Evolutionary conservation across 2,329 filamentous ascomycete genomes (phyloP).

Genomic region (Teratosphaeria pseudoeucalypti): DNA sequence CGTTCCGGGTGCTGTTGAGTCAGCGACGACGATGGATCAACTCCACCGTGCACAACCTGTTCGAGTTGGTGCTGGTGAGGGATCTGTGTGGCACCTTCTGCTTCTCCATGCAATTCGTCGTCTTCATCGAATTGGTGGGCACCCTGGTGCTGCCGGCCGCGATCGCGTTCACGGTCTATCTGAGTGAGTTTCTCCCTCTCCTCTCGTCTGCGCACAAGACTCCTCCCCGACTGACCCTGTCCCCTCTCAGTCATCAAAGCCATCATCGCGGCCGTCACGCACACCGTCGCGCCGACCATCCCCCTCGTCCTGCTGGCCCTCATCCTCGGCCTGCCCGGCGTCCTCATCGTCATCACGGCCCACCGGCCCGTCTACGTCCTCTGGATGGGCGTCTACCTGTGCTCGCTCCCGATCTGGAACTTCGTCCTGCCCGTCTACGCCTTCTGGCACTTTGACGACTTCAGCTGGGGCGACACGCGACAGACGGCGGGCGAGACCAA

Average conservation of each 20-base stretch:
- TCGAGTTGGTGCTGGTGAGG: conserved; percentile 90
- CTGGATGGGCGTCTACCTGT: conserved; percentile 95
- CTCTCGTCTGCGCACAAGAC: background rate
- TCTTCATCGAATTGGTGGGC: conserved; percentile 89
- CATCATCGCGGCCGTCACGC: conserved; percentile 53
- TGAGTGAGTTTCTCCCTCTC: conserved; percentile 52
- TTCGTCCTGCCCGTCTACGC: conserved; percentile 88
- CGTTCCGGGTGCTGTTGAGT: conserved; percentile 84
- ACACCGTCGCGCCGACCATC: conserved; percentile 63
- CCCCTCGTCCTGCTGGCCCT: conserved; percentile 79
- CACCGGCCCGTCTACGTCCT: conserved; percentile 84
- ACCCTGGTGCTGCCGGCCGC: conserved; percentile 91
- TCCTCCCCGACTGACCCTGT: background rate
- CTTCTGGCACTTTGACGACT: conserved; percentile 99
- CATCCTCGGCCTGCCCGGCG: conserved; percentile 84
- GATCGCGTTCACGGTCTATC: conserved; percentile 93
- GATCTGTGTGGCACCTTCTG: conserved; percentile 98
- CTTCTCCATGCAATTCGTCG: conserved; percentile 99
- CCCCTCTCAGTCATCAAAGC: conserved; percentile 61
- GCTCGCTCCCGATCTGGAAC: conserved; percentile 94
- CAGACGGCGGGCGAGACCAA: conserved; percentile 88
- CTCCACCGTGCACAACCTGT: conserved; percentile 95
- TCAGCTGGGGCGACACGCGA: conserved; percentile 96
- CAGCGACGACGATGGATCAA: conserved; percentile 98
- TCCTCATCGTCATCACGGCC: conserved; percentile 86